Evolutionary conservation across 805 yeast genomes (phyloP), one percentile per base, ranked within the genome.

Genomic region (Starmerella scarabaei): DNA sequence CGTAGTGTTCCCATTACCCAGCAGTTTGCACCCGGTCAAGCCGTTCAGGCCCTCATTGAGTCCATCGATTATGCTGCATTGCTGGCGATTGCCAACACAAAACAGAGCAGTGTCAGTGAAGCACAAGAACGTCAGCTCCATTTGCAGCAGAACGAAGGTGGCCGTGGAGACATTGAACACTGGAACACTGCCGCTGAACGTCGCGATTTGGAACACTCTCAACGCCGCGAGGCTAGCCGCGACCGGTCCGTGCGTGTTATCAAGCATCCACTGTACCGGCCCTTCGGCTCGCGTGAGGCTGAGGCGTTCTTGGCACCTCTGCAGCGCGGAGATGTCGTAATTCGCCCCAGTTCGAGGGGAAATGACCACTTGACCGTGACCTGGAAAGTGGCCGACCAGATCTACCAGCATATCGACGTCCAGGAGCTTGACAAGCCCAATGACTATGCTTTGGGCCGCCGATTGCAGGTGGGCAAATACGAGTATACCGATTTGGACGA

Each of bases 261-360:
- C 52, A 88, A 85, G 57, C 98, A 91, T 64, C 93, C 95, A 29
- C 72, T 80, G 57, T 91, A 82, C 71, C 80, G 75, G 52, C 79
- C 82, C 47, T 79, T 86, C 65, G 80, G 75, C 52, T 71, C 80
- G 44, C 69, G 67, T 41, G 95, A 91, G 65, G 97, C 99, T 1
- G 97, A 88, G 59, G 93, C 81, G 51, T 85, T 71, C 51, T 69
- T 91, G 53, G 94, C 95, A 17, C 82, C 94, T 19, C 72, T 80
- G 56, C 73, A 77, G 32, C 78, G 86, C 48, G 99, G 99, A 38
- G 94, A 83, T 51, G 73, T 84, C 62, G 94, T 91, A 17, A 80
- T 91, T 41, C 73, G 99, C 51, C 99, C 97, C 16, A 84, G 96
- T 0, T 83, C 94, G 8, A 75, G 77, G 47, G 98, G 98, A 32